A percentile compares a stretch with the other conserved stretches of the same genome.
These are phyloP conservation scores for Daldinia caldariorum DNA, from an alignment of 495 filamentous ascomycete species.

Conservation along the genomic window DNA sequence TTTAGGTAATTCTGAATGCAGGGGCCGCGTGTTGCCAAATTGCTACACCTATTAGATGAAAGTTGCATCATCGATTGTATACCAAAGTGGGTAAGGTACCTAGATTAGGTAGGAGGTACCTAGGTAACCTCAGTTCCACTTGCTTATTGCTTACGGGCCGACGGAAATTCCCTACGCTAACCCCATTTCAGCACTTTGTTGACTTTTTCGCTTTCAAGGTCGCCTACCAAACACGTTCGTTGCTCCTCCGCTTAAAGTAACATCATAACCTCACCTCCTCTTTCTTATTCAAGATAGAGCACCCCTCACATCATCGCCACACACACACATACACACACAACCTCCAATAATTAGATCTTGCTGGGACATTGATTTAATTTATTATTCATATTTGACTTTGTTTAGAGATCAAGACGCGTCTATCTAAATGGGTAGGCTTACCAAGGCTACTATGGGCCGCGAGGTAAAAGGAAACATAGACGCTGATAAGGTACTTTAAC, in stretches of 20 bases:
- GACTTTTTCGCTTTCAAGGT: slow-evolving; percentile 31
- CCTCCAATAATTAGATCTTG: not conserved
- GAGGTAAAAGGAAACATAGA: slow-evolving; percentile 54
- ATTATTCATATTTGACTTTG: not conserved
- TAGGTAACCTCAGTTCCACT: not conserved
- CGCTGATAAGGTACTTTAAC: slow-evolving; percentile 51
- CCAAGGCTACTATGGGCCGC: slow-evolving; percentile 40
- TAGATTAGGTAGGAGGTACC: no score
- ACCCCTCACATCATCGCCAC: slow-evolving; percentile 3
- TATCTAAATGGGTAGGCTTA: slow-evolving; percentile 41
- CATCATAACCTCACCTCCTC: slow-evolving; percentile 4
- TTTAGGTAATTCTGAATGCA: slow-evolving; percentile 22
- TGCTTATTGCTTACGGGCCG: slow-evolving; percentile 12
- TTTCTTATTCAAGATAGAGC: not conserved
- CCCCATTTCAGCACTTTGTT: slow-evolving; percentile 47
- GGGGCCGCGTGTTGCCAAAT: slow-evolving; percentile 10
- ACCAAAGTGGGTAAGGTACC: no score
- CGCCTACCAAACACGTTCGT: slow-evolving; percentile 39
- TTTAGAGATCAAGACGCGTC: slow-evolving; percentile 32
- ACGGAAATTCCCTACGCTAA: slow-evolving; percentile 34
- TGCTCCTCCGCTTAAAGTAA: slow-evolving; percentile 27
- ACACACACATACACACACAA: not conserved
- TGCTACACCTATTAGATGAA: not conserved
- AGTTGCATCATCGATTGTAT: not conserved
- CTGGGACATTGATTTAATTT: slow-evolving; percentile 6